Conservation (phyloP, 148 eudicot species). For the Arbutus unedo region DNA sequence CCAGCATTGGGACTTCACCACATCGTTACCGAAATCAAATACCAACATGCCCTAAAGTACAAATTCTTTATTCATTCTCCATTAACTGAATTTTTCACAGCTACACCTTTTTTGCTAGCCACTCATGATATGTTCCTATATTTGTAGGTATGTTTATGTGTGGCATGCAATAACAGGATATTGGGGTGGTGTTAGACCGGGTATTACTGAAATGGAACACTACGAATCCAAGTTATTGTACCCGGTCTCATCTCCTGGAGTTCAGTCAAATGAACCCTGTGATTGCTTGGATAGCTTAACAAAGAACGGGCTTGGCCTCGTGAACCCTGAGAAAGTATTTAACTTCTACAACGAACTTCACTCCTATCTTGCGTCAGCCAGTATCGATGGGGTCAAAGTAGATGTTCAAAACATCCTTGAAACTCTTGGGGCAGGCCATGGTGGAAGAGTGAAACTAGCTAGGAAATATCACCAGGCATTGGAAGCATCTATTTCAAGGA, state of each 20-base stretch:
- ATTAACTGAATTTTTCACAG: background rate
- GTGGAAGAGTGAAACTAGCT: slow-evolving; percentile 78
- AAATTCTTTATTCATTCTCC: background rate
- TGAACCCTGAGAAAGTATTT: slow-evolving; percentile 72
- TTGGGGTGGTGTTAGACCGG: slow-evolving; percentile 87
- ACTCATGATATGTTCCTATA: slow-evolving; percentile 1
- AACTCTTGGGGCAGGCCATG: slow-evolving; percentile 84
- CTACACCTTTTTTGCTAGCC: background rate
- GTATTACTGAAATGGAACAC: slow-evolving; percentile 53
- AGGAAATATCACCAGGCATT: slow-evolving; percentile 79
- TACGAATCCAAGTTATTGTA: slow-evolving; percentile 61
- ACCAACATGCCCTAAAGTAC: slow-evolving; percentile 61
- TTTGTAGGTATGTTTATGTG: slow-evolving; percentile 63
- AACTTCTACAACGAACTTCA: slow-evolving; percentile 74
- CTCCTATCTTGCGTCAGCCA: slow-evolving; percentile 73
- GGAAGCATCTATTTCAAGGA: slow-evolving; percentile 68
- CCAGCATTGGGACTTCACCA: slow-evolving; percentile 55
- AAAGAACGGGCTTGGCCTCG: slow-evolving; percentile 74
- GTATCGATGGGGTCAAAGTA: slow-evolving; percentile 88
- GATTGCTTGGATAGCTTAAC: slow-evolving; percentile 53
- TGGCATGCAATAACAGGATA: slow-evolving; percentile 95
- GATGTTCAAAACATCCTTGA: slow-evolving; percentile 88
- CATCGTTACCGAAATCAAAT: slow-evolving; percentile 60
- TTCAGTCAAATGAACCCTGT: slow-evolving; percentile 54
- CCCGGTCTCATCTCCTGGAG: slow-evolving; percentile 65